These are phyloP conservation scores for Acarospora socialis DNA, from an alignment of 2,329 filamentous ascomycete genomes.

Conservation along the genomic window DNA sequence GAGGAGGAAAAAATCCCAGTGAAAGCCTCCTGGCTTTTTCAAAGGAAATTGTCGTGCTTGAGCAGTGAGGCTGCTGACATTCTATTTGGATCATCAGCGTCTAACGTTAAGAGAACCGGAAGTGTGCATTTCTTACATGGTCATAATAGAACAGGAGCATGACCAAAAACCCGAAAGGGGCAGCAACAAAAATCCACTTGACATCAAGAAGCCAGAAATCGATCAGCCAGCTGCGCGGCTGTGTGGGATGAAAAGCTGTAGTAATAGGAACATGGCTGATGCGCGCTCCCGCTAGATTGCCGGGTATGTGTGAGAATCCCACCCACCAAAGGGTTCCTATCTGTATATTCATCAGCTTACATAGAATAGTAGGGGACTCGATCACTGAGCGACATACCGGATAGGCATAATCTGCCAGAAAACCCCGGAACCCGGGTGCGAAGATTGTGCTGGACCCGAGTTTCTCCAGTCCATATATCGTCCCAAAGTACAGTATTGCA, in stretches of 20 bases:
- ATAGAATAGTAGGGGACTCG: neutral
- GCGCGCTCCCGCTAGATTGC: conserved; percentile 27
- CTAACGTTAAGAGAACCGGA: neutral
- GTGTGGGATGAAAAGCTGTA: conserved; percentile 34
- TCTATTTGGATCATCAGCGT: conserved; percentile 16
- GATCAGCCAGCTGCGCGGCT: conserved; percentile 34
- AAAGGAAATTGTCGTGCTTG: conserved; percentile 43
- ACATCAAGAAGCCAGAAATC: conserved; percentile 38
- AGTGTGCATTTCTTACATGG: conserved; percentile 25
- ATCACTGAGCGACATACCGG: conserved; percentile 21
- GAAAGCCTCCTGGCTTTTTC: conserved; percentile 44
- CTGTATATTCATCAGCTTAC: conserved; percentile 10
- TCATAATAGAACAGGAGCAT: conserved; percentile 44
- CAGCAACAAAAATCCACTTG: conserved; percentile 39
- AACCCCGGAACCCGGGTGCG: conserved; percentile 29
- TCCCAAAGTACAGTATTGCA: conserved; percentile 38
- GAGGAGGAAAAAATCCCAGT: conserved; percentile 46
- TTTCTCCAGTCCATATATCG: conserved; percentile 36
- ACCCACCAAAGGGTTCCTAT: conserved; percentile 41
- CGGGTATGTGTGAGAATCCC: conserved; percentile 39
- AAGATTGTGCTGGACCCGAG: conserved; percentile 23
- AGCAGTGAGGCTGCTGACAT: conserved; percentile 41
- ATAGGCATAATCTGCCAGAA: conserved; percentile 40
- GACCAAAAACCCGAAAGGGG: conserved; percentile 39
- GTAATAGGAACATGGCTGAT: conserved; percentile 30